Evolutionary conservation across 1,284 basidiomycete species (phyloP).

Genomic region (Tylopilus sp.): DNA sequence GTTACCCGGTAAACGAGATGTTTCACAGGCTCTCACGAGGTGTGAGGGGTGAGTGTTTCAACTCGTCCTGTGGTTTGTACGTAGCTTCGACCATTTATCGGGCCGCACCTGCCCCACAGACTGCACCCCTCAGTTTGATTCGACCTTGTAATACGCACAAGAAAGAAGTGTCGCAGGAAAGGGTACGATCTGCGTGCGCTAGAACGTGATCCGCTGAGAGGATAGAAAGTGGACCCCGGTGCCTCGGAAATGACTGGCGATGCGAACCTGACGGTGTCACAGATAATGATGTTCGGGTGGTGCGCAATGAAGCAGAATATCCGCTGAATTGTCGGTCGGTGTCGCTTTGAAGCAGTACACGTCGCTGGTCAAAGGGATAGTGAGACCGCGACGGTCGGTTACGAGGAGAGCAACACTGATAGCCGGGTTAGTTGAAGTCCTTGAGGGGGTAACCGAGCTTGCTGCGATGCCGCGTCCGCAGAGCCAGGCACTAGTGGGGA

Average conservation of each 20-base stretch:
- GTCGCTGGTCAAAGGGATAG: neutral
- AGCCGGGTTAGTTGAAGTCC: too few relatives aligned
- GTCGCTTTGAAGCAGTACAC: neutral
- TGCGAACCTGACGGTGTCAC: neutral
- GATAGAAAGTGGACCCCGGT: too few relatives aligned
- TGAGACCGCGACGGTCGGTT: too few relatives aligned
- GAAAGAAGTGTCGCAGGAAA: neutral
- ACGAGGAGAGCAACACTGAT: too few relatives aligned
- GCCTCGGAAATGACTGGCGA: neutral
- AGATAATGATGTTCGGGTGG: neutral
- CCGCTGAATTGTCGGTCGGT: neutral
- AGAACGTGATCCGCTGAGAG: neutral
- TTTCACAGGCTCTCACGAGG: neutral
- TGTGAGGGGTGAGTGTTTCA: conserved; percentile 17
- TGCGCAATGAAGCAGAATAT: too few relatives aligned
- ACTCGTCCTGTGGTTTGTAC: neutral
- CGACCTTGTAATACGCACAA: neutral
- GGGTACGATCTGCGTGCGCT: neutral
- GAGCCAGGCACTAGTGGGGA: neutral
- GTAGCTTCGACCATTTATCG: neutral
- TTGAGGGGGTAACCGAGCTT: too few relatives aligned
- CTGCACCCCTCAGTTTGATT: too few relatives aligned
- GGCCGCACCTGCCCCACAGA: neutral
- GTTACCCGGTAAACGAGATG: conserved; percentile 16
- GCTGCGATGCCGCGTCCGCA: too few relatives aligned